Conservation (phyloP, 306 rosid species). For the Prunus salicina region DNA sequence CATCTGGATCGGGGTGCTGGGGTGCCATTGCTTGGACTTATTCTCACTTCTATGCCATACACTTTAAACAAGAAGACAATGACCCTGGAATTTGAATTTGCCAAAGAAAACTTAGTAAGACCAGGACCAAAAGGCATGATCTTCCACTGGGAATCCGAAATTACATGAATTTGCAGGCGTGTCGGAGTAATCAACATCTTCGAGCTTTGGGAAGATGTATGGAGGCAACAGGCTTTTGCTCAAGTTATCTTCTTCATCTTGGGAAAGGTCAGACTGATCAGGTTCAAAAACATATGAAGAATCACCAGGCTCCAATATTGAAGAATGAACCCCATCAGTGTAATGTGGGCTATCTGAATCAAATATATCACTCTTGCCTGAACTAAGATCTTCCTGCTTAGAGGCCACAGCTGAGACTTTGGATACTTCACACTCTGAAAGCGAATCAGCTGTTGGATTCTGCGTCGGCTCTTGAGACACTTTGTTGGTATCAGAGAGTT, state of each 20-base stretch:
- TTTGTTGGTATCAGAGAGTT: constrained; percentile 37
- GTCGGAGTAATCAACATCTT: constrained; percentile 58
- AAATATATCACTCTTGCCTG: constrained; percentile 61
- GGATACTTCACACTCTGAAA: constrained; percentile 53
- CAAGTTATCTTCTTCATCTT: constrained; percentile 71
- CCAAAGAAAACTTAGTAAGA: constrained; percentile 29
- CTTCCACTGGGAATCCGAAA: constrained; percentile 69
- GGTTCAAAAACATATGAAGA: constrained; percentile 57
- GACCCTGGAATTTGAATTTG: constrained; percentile 21
- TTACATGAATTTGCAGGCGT: constrained; percentile 47
- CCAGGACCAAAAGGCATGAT: constrained; percentile 82
- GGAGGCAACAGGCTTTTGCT: constrained; percentile 46
- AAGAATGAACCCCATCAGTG: constrained; percentile 54
- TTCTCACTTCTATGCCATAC: constrained; percentile 13
- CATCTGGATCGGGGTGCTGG: constrained; percentile 13
- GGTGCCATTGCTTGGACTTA: constrained; percentile 21
- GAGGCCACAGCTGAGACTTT: constrained; percentile 42
- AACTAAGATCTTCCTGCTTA: constrained; percentile 59
- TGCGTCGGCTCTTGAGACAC: constrained; percentile 23
- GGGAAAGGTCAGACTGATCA: constrained; percentile 71
- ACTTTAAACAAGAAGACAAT: constrained; percentile 16
- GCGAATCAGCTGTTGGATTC: constrained; percentile 28
- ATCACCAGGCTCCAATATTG: constrained; percentile 50
- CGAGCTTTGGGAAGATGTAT: constrained; percentile 60
- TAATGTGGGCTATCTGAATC: constrained; percentile 74